Base-by-base conservation (phyloP, 306 rosid genomes). In the Aeschynomene evenia region DNA sequence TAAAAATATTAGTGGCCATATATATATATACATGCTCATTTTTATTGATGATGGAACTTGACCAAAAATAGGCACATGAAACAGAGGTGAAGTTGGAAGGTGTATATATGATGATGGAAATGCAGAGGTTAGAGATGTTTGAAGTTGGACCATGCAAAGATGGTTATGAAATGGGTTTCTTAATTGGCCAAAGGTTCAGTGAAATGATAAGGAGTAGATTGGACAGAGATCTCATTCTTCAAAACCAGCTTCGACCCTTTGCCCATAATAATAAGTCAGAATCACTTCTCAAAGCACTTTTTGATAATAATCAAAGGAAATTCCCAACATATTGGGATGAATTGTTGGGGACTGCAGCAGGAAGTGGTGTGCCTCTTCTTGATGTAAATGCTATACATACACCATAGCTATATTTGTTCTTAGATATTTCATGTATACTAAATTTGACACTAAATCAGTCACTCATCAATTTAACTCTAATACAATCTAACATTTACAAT, bases 271-370 rank as follows among this genome's bases (percentile, higher is more conserved):
- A 84, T 68, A 74, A 66, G 18, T 84, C 90, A 11, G 36, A 81
- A 66, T 65, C 89, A 36, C 88, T 90, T 52, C 80, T 93, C 39
- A 55, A 82, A 53, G 8, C 84, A 54, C 90, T 88, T 49, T 70
- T 50, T 52, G 16, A 80, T 14, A 85, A 79, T 21, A 88, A 83
- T 74, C 73, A 39, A 58, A 81, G 10, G 6, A 83, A 78, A 77
- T 93, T 80, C 71, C 96, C 94, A 2, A 48, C 15, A 2, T 88
- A 83, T 37, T 90, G 96, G 93, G 96, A 90, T 42, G 94, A 90
- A 72, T 84, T 88, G 0, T 13, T 82, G 28, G 98, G 98, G 3
- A 78, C 79, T 51, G 85, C 96, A 62, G 77, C 66, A 28, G 98
- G 96, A 74, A 86, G 96, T 42, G 85, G 81, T 2, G 89, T 85